A percentile compares a stretch with the other conserved stretches of the same genome.
phyloP scores from a whole-genome alignment of 129 eudicot genomes.

The Chrysanthemum lavandulifolium region DNA sequence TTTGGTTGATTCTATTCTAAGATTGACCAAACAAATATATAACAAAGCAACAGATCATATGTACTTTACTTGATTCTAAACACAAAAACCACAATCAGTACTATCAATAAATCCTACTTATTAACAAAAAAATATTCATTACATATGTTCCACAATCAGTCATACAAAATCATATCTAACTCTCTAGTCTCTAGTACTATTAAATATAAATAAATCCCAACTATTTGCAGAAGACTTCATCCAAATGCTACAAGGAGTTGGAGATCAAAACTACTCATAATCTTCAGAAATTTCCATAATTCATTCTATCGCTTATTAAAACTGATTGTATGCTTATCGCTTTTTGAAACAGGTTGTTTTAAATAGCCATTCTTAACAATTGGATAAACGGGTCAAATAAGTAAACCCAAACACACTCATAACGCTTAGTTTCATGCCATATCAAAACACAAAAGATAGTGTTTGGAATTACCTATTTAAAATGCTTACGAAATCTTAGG shows the following conservation, averaged over 20 bases:
- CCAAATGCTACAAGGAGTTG: background rate
- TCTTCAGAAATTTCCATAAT: background rate
- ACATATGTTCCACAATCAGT: background rate
- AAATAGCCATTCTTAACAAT: too few species aligned
- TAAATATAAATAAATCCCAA: background rate
- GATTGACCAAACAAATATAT: background rate
- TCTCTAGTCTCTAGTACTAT: background rate
- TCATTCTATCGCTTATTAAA: too few species aligned
- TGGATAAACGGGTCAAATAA: too few species aligned
- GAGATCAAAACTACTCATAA: background rate
- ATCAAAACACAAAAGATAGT: too few species aligned
- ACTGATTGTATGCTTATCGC: too few species aligned
- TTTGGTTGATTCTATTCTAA: background rate
- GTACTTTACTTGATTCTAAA: constrained; percentile 10
- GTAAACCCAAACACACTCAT: too few species aligned
- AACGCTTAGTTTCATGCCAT: too few species aligned
- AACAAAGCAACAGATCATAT: background rate
- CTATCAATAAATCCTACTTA: background rate
- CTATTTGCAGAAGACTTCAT: background rate
- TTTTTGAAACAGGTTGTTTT: too few species aligned
- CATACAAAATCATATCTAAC: background rate
- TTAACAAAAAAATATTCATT: background rate
- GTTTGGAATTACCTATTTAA: too few species aligned
- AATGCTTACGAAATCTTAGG: too few species aligned
- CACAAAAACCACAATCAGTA: background rate